Conservation (phyloP, 495 filamentous ascomycete genomes). For the Stereocaulon alpinum region DNA sequence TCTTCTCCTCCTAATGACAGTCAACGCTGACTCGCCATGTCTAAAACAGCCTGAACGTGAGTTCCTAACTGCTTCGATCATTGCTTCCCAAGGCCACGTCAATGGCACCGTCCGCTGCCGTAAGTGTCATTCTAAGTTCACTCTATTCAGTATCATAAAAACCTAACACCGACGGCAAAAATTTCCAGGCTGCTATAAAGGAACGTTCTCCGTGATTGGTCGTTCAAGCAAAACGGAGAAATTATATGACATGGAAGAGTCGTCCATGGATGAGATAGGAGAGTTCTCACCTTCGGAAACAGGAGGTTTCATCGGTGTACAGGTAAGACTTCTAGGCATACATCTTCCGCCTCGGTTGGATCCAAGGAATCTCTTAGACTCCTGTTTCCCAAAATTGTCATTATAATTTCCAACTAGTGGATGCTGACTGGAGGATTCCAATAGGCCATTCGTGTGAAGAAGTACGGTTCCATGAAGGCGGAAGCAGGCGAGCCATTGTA, state of each 20-base stretch:
- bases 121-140: conserved; percentile 10
- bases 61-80: conserved; percentile 35
- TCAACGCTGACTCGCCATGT: not conserved
- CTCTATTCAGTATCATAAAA: too few relatives aligned
- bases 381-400: too few relatives aligned
- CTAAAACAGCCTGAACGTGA: conserved; percentile 45
- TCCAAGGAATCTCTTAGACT: too few relatives aligned
- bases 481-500: conserved; percentile 41
- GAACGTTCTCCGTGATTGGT: conserved; percentile 61
- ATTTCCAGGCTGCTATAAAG: conserved; percentile 50
- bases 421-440: too few relatives aligned
- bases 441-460: conserved; percentile 69
- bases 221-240: conserved; percentile 69
- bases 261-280: conserved; percentile 79
- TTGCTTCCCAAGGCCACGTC: conserved; percentile 25
- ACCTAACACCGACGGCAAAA: too few relatives aligned
- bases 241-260: conserved; percentile 72
- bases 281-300: conserved; percentile 68
- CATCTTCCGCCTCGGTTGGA: too few relatives aligned
- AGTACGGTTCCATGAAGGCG: conserved; percentile 66
- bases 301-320: conserved; percentile 65
- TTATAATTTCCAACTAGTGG: too few relatives aligned
- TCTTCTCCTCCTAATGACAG: conserved; percentile 50
- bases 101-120: conserved; percentile 62
- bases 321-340: conserved; percentile 26